A percentile compares a stretch with the other conserved stretches of the same genome.
phyloP scores from a whole-genome alignment of 2,329 filamentous ascomycete genomes.

The Davidsoniella neocaledoniae region DNA sequence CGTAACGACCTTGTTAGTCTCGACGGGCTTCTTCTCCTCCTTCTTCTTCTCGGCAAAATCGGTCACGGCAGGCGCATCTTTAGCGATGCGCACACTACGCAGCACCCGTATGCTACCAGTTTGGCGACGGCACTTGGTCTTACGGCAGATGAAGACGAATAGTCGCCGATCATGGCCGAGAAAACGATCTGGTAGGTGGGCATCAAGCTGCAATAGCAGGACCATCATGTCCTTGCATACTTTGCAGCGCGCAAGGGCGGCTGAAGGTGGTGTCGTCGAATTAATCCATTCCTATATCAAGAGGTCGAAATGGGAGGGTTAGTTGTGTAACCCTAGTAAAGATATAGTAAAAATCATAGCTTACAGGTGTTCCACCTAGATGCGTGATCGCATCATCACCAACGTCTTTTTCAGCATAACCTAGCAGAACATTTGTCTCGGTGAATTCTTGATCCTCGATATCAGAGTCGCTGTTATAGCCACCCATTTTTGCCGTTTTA shows the following conservation, averaged over 20 bases:
- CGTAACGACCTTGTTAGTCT: slow-evolving; percentile 18
- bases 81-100: slow-evolving; percentile 45
- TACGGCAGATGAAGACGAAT: slow-evolving; percentile 70
- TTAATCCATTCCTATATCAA: slow-evolving; percentile 63
- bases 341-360: slow-evolving; percentile 18
- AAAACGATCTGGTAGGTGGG: slow-evolving; percentile 72
- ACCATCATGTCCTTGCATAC: slow-evolving; percentile 72
- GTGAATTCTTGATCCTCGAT: slow-evolving; percentile 52
- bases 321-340: slow-evolving; percentile 5
- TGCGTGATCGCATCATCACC: slow-evolving; percentile 75
- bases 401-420: slow-evolving; percentile 67
- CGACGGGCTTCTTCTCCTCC: slow-evolving; percentile 21
- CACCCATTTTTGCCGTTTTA: slow-evolving; percentile 35
- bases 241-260: slow-evolving; percentile 67
- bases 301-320: background rate
- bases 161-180: slow-evolving; percentile 74
- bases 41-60: slow-evolving; percentile 18
- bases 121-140: slow-evolving; percentile 64
- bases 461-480: slow-evolving; percentile 74
- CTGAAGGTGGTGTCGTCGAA: slow-evolving; percentile 50
- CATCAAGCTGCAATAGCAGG: slow-evolving; percentile 79
- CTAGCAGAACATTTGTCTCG: slow-evolving; percentile 76
- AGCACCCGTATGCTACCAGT: slow-evolving; percentile 65
- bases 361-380: slow-evolving; percentile 72
- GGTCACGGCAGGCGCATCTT: slow-evolving; percentile 20